Percentiles rank a stretch among this genome's conserved stretches.
Conservation (phyloP, 305 asterid species). For the Fraxinus dipetala region DNA sequence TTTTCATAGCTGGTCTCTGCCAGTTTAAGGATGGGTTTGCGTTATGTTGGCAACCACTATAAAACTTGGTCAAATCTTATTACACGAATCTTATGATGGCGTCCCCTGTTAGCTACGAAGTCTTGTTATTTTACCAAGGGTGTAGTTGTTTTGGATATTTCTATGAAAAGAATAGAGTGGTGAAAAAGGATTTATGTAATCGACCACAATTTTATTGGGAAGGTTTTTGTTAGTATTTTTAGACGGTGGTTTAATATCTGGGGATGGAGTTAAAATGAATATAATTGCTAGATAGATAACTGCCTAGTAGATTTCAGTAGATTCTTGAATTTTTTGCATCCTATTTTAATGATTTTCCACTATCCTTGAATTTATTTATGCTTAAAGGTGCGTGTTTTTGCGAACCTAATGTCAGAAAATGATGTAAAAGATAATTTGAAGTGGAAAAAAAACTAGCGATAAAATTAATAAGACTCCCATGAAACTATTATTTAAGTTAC, state of each 20-base stretch:
- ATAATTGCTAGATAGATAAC: background rate
- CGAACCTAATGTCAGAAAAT: background rate
- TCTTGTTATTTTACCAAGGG: background rate
- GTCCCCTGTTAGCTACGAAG: background rate
- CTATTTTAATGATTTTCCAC: too few species aligned
- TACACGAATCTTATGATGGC: background rate
- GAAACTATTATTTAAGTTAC: background rate
- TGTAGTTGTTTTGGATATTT: background rate
- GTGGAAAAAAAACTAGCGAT: background rate
- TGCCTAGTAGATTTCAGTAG: background rate
- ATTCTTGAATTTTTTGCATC: background rate
- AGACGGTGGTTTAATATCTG: background rate
- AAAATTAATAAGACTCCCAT: background rate
- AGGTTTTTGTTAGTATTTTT: background rate
- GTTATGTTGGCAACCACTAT: background rate
- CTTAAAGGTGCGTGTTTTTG: too few species aligned
- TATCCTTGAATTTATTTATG: too few species aligned
- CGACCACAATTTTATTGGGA: background rate
- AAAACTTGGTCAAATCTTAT: background rate
- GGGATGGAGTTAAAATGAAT: background rate
- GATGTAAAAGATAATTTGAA: background rate
- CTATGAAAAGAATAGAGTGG: background rate
- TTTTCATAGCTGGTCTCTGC: background rate
- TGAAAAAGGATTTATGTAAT: background rate
- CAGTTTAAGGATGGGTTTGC: background rate